Conservation (phyloP, 192 early-diverging fungal species). For the Paraglomus brasilianum region DNA sequence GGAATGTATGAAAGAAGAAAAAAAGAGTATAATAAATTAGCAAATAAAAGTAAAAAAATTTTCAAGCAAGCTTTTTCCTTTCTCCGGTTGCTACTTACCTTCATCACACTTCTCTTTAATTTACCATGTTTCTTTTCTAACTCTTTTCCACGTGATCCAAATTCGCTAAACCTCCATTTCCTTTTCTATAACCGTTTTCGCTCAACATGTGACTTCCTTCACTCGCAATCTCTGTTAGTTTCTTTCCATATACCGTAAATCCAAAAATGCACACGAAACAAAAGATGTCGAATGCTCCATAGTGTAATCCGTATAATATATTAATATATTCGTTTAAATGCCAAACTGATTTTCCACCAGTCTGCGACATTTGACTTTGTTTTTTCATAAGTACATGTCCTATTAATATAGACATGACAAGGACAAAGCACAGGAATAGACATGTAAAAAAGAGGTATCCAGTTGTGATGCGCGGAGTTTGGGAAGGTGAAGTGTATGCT, state of each 20-base stretch:
- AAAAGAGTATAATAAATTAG: no score
- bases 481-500: slow-evolving; percentile 13
- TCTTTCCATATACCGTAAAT: slow-evolving; percentile 8
- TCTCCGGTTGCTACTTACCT: background rate
- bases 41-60: no score
- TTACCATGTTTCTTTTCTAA: slow-evolving; percentile 1
- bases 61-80: no score
- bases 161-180: background rate
- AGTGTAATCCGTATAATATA: background rate
- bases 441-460: slow-evolving; percentile 3
- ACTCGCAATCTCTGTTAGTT: slow-evolving; percentile 4
- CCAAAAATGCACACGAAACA: slow-evolving; percentile 1
- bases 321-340: slow-evolving; percentile 1
- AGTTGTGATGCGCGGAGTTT: background rate
- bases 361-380: background rate
- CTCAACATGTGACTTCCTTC: slow-evolving; percentile 13
- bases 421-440: background rate
- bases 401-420: no score
- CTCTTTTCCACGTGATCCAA: background rate
- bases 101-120: background rate
- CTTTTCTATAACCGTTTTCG: background rate
- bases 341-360: no score
- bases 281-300: background rate
- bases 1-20: no score
- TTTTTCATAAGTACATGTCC: background rate